phyloP scores from a whole-genome alignment of 2,329 filamentous ascomycete genomes.

The Coleophoma eucalyptorum region DNA sequence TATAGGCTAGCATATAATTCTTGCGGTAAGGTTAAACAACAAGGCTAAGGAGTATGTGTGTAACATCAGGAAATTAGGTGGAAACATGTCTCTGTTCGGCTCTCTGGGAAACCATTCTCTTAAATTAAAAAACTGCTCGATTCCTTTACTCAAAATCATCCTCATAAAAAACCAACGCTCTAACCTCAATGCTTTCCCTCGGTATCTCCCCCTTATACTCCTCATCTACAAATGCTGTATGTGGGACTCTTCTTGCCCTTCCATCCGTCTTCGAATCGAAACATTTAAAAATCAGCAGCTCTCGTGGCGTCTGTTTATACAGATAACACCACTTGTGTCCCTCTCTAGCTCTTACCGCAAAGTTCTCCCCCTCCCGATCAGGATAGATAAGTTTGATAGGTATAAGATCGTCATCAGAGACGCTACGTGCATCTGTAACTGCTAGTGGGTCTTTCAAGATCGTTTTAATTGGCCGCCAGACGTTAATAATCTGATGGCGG shows the following conservation, averaged over 20 bases:
- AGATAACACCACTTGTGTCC: slow-evolving; percentile 51
- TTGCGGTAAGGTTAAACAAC: too few species aligned
- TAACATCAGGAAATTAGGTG: too few species aligned
- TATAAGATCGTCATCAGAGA: slow-evolving; percentile 46
- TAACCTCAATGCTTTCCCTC: slow-evolving; percentile 53
- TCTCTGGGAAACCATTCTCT: not conserved
- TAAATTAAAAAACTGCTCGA: too few species aligned
- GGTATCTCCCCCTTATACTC: slow-evolving; percentile 35
- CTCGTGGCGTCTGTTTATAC: slow-evolving; percentile 43
- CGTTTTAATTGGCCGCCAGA: slow-evolving; percentile 45
- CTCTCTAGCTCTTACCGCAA: slow-evolving; percentile 31
- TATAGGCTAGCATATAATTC: too few species aligned
- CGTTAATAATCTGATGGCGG: slow-evolving; percentile 52
- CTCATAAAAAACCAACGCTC: slow-evolving; percentile 44
- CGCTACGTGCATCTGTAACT: slow-evolving; percentile 45
- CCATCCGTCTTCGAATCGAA: slow-evolving; percentile 56
- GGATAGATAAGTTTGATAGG: slow-evolving; percentile 46
- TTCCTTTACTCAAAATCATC: slow-evolving; percentile 12
- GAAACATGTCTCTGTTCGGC: too few species aligned
- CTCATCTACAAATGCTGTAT: slow-evolving; percentile 49
- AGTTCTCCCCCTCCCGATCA: slow-evolving; percentile 17
- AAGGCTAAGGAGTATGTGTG: too few species aligned
- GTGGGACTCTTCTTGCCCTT: slow-evolving; percentile 47
- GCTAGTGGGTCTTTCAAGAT: slow-evolving; percentile 50
- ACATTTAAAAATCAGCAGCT: slow-evolving; percentile 58